These are phyloP conservation scores for Pseudonitzschia multiseries DNA, from an alignment of 108 stramenopile species.

Conservation along the genomic window DNA sequence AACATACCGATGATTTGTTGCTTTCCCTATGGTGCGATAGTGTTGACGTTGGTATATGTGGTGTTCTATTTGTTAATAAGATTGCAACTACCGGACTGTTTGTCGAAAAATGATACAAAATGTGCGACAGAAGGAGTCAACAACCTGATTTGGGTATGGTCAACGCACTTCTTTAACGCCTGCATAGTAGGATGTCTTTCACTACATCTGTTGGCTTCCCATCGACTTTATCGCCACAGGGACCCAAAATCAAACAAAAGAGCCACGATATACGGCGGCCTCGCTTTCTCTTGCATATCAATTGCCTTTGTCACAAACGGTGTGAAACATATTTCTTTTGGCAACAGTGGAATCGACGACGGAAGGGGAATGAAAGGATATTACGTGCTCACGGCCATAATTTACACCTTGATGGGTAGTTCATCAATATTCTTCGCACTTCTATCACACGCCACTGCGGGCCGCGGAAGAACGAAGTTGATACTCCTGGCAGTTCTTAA, in stretches of 20 bases:
- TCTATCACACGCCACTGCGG: not conserved
- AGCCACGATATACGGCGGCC: slow-evolving; percentile 3
- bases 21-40: slow-evolving; percentile 6
- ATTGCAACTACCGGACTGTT: not conserved
- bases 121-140: slow-evolving; percentile 7
- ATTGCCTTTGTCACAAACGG: slow-evolving; percentile 1
- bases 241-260: not conserved
- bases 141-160: slow-evolving; percentile 3
- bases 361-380: not conserved
- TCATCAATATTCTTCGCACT: not conserved
- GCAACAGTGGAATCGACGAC: slow-evolving; percentile 1
- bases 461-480: not conserved
- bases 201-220: not conserved
- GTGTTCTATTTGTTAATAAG: not conserved
- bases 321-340: not conserved
- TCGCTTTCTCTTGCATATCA: slow-evolving; percentile 2
- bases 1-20: slow-evolving; percentile 9
- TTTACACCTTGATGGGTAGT: not conserved
- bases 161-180: slow-evolving; percentile 11
- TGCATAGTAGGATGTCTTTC: slow-evolving; percentile 1
- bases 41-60: not conserved
- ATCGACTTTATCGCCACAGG: not conserved
- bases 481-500: not conserved
- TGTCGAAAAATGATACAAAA: not conserved
- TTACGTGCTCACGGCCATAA: not conserved